phyloP scores from a whole-genome alignment of 805 yeast genomes.

The Debaryomyces castellii region DNA sequence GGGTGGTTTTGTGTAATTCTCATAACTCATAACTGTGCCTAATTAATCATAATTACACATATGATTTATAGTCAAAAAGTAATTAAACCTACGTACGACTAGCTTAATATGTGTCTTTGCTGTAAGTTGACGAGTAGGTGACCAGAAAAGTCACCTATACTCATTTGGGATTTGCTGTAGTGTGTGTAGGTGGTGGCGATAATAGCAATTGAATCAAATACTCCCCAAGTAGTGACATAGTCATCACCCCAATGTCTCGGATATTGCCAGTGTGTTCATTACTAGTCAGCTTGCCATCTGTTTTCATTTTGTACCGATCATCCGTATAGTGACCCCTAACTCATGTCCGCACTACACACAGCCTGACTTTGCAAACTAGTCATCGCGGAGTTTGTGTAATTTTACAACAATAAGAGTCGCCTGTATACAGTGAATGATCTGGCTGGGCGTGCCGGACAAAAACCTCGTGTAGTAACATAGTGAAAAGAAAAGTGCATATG shows the following conservation, averaged over 20 bases:
- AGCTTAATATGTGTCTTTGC: too few relatives aligned
- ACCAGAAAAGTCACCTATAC: not conserved
- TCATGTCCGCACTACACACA: not conserved
- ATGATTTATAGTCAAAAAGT: not conserved
- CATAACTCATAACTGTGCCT: not conserved
- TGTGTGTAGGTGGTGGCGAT: not conserved
- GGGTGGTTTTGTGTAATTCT: slow-evolving; percentile 1
- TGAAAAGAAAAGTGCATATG: too few relatives aligned
- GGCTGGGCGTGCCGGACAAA: not conserved
- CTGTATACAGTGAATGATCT: not conserved
- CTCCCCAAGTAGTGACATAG: not conserved
- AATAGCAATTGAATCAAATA: not conserved
- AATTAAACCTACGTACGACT: too few relatives aligned
- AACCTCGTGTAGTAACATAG: not conserved
- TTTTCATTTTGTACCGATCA: not conserved
- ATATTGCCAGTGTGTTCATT: not conserved
- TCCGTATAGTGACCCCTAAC: not conserved
- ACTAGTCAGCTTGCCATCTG: not conserved
- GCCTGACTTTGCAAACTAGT: not conserved
- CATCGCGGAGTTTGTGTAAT: not conserved
- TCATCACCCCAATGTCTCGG: not conserved
- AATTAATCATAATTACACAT: not conserved
- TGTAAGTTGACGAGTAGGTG: too few relatives aligned
- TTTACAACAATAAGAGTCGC: not conserved
- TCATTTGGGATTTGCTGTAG: not conserved